phyloP scores from a whole-genome alignment of 345 rosid genomes.

The Fremontodendron californicum region DNA sequence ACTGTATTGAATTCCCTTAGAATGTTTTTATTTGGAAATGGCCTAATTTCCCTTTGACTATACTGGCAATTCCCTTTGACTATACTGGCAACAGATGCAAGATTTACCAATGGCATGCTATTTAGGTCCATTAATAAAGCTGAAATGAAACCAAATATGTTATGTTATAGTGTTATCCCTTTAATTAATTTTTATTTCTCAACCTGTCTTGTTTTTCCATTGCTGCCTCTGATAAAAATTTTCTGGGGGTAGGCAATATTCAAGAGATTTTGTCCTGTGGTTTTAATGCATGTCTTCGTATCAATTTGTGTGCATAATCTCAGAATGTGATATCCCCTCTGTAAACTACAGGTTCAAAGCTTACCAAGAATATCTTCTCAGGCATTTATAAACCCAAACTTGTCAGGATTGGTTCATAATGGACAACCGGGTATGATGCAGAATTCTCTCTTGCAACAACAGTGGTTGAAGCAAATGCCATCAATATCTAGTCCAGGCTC shows the following conservation, averaged over 20 bases:
- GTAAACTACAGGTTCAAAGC: constrained; percentile 53
- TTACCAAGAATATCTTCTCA: constrained; percentile 67
- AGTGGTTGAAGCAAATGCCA: constrained; percentile 85
- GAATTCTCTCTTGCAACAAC: constrained; percentile 66
- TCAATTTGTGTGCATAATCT: constrained; percentile 7
- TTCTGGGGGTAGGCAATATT: constrained; percentile 1
- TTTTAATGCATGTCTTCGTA: background rate
- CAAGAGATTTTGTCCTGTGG: background rate
- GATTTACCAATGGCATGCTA: background rate
- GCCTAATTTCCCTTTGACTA: too few relatives aligned
- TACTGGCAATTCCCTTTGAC: too few relatives aligned
- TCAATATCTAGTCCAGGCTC: constrained; percentile 64
- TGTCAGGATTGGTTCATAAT: constrained; percentile 68
- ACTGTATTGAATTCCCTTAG: too few relatives aligned
- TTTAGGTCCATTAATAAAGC: too few relatives aligned
- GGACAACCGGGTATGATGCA: constrained; percentile 65
- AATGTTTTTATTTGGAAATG: too few relatives aligned
- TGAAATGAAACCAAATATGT: background rate
- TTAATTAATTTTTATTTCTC: background rate
- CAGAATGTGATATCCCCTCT: constrained; percentile 10
- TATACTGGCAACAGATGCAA: background rate
- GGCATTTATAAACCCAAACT: constrained; percentile 69
- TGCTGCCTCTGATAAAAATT: background rate
- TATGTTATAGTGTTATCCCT: background rate
- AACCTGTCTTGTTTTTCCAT: background rate